Conservation (phyloP, 805 yeast species). For the Spathaspora passalidarum region DNA sequence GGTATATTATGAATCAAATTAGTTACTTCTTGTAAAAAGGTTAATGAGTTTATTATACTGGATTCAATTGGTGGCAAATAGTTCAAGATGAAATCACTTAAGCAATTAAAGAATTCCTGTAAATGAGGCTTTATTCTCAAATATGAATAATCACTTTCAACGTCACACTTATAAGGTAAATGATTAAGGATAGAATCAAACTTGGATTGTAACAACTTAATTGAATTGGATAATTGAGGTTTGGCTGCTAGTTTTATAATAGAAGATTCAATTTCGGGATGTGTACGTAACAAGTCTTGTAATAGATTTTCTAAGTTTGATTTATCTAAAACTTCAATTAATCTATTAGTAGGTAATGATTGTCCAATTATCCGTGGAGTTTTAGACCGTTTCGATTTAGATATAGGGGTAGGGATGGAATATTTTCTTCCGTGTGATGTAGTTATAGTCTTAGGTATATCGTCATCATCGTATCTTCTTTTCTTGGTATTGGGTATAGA, state of each 20-base stretch:
- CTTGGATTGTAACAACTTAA: conserved; percentile 47
- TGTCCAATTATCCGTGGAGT: conserved; percentile 52
- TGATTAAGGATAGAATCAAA: conserved; percentile 42
- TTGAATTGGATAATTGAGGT: conserved; percentile 52
- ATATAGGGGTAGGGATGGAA: neutral
- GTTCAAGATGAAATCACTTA: conserved; percentile 71
- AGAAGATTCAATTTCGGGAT: conserved; percentile 60
- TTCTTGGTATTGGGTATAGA: neutral
- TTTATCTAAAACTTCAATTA: conserved; percentile 67
- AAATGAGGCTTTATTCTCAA: conserved; percentile 66
- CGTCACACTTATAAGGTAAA: conserved; percentile 76
- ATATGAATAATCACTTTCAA: conserved; percentile 71
- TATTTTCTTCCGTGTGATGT: neutral
- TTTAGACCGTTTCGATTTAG: conserved; percentile 27
- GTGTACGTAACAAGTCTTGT: conserved; percentile 48
- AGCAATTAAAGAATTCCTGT: conserved; percentile 64
- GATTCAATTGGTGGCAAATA: conserved; percentile 70
- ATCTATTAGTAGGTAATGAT: conserved; percentile 57
- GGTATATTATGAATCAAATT: conserved; percentile 63
- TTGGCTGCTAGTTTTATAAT: conserved; percentile 53
- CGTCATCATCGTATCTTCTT: neutral
- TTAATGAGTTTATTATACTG: conserved; percentile 51
- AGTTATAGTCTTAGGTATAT: neutral
- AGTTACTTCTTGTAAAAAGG: conserved; percentile 62
- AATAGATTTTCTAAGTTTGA: conserved; percentile 52